Conservation (phyloP, 129 eudicot species). For the Flaveria sonorensis region DNA sequence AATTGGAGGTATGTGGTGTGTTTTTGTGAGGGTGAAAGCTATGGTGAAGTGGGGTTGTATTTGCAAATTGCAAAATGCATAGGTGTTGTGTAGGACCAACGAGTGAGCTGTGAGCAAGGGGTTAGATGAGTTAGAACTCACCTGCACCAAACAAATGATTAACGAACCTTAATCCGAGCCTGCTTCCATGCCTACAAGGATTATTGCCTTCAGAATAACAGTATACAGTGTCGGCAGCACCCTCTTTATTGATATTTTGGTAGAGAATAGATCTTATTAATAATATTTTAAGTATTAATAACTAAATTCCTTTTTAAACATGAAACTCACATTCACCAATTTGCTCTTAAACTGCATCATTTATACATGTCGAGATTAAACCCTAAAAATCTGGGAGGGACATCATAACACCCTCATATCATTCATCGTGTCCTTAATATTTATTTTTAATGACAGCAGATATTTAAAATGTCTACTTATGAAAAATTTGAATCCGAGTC, state of each 20-base stretch:
- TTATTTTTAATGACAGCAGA: no score
- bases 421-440: no score
- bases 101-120: slow-evolving; percentile 25
- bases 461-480: no score
- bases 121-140: not conserved
- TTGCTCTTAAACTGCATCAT: no score
- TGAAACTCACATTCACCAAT: no score
- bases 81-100: slow-evolving; percentile 33
- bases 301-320: no score
- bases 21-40: slow-evolving; percentile 10
- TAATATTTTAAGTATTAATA: not conserved
- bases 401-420: no score
- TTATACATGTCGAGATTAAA: no score
- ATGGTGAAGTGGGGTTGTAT: slow-evolving; percentile 22
- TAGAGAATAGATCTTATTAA: slow-evolving; percentile 4
- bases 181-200: slow-evolving; percentile 43
- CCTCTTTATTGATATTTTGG: not conserved
- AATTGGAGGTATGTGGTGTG: not conserved
- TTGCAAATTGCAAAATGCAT: slow-evolving; percentile 22
- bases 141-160: slow-evolving; percentile 36
- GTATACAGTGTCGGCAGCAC: slow-evolving; percentile 58
- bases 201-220: slow-evolving; percentile 29
- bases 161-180: slow-evolving; percentile 39
- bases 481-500: no score
- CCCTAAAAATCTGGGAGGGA: no score